Evolutionary conservation across 2,329 filamentous ascomycete species (phyloP).

Genomic region (Penicillium thymicola): DNA sequence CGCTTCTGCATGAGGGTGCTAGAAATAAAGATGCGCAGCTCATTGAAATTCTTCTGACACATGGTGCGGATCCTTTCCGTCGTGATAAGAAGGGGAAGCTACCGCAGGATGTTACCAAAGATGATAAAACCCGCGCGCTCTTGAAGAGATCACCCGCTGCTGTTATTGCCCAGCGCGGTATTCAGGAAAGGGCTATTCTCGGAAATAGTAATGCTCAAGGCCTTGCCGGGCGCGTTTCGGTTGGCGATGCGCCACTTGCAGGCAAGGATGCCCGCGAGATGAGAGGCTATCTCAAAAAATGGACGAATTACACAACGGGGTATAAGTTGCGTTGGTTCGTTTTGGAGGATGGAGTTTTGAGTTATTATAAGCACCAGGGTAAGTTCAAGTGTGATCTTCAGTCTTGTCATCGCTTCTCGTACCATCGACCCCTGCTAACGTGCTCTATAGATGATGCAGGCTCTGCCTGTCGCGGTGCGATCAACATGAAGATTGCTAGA

Average conservation of each 20-base stretch:
- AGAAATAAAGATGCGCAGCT: conserved; percentile 81
- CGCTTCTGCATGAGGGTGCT: conserved; percentile 87
- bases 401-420: conserved; percentile 15
- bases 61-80: conserved; percentile 93
- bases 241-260: conserved; percentile 55
- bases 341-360: conserved; percentile 91
- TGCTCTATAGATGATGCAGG: conserved; percentile 71
- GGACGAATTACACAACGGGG: conserved; percentile 97
- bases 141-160: conserved; percentile 93
- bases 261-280: conserved; percentile 91
- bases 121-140: conserved; percentile 82
- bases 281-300: conserved; percentile 98
- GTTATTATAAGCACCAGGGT: conserved; percentile 97
- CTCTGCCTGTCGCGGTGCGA: conserved; percentile 92
- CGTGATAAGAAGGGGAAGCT: conserved; percentile 93
- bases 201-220: conserved; percentile 64
- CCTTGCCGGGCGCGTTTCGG: conserved; percentile 48
- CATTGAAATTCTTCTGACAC: conserved; percentile 84
- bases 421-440: conserved; percentile 1
- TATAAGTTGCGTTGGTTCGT: conserved; percentile 99
- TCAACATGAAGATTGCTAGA: conserved; percentile 96
- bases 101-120: conserved; percentile 93
- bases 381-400: conserved; percentile 9
- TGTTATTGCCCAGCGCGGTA: conserved; percentile 87
- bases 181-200: conserved; percentile 95